phyloP scores from a whole-genome alignment of 106 monocot genomes.

The Allium cepa region DNA sequence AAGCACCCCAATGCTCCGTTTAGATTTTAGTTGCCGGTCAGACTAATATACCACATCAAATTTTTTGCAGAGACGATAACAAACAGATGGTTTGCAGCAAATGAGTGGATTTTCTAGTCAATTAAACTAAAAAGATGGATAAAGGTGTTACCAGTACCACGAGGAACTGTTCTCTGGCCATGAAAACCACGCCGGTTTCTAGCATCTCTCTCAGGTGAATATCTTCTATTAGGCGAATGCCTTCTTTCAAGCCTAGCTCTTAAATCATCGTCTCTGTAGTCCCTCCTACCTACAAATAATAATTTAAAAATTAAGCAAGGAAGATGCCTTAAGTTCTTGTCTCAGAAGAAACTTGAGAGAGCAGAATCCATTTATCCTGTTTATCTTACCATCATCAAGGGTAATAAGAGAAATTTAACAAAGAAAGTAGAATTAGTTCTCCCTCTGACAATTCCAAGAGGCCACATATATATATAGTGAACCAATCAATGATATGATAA shows the following conservation, averaged over 20 bases:
- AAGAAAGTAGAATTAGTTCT: slow-evolving; percentile 27
- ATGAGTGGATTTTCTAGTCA: too few relatives aligned
- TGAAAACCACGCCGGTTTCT: slow-evolving; percentile 44
- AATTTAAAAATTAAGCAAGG: slow-evolving; percentile 7
- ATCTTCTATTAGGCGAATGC: slow-evolving; percentile 59
- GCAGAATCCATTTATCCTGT: slow-evolving; percentile 13
- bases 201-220: slow-evolving; percentile 68
- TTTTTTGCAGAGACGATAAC: too few relatives aligned
- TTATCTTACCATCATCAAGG: slow-evolving; percentile 49
- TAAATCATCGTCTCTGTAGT: slow-evolving; percentile 56
- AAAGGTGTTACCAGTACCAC: slow-evolving; percentile 43
- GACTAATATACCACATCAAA: too few relatives aligned
- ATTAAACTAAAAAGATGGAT: too few relatives aligned
- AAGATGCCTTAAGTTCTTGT: not conserved
- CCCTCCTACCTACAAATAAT: slow-evolving; percentile 47
- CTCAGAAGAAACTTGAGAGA: slow-evolving; percentile 2
- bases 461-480: slow-evolving; percentile 29
- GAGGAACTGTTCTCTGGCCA: slow-evolving; percentile 33
- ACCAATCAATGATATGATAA: slow-evolving; percentile 32
- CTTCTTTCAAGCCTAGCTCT: slow-evolving; percentile 75
- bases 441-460: slow-evolving; percentile 34
- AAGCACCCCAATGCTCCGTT: too few relatives aligned
- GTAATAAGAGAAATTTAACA: slow-evolving; percentile 43
- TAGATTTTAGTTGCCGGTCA: too few relatives aligned
- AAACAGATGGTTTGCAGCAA: too few relatives aligned